Conservation (phyloP, 495 filamentous ascomycete species). For the Trichoderma parareesei region DNA sequence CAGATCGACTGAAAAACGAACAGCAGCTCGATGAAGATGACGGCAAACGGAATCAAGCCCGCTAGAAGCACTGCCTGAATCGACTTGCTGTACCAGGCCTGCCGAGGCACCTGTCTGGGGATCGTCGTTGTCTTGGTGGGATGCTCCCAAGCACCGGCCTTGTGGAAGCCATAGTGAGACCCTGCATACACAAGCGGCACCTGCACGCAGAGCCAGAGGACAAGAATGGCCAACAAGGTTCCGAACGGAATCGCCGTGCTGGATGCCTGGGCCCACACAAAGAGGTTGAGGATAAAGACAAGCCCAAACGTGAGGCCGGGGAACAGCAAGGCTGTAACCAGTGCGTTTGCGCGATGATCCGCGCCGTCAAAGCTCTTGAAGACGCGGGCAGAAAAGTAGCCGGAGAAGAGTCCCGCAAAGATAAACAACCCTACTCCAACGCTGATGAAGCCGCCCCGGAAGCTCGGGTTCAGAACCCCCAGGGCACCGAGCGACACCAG, state of each 20-base stretch:
- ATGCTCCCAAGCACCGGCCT: constrained; percentile 67
- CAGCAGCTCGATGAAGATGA: constrained; percentile 88
- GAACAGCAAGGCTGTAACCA: constrained; percentile 78
- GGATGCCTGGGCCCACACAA: constrained; percentile 90
- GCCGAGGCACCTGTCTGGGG: constrained; percentile 66
- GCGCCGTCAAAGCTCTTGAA: constrained; percentile 82
- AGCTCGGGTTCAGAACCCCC: constrained; percentile 83
- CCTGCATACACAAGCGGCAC: constrained; percentile 84
- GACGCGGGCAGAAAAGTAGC: constrained; percentile 81
- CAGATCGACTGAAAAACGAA: constrained; percentile 89
- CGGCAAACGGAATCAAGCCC: constrained; percentile 81
- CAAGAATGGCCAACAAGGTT: constrained; percentile 67
- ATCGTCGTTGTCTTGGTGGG: constrained; percentile 74
- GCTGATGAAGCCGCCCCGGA: constrained; percentile 84
- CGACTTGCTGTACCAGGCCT: constrained; percentile 70
- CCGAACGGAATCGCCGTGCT: constrained; percentile 86
- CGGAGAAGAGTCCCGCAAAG: constrained; percentile 81
- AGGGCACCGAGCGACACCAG: constrained; percentile 72
- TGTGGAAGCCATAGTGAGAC: constrained; percentile 69
- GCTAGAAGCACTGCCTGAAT: constrained; percentile 59
- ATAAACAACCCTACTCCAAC: constrained; percentile 82
- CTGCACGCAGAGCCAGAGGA: constrained; percentile 84
- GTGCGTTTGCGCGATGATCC: constrained; percentile 71
- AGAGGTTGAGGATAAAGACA: constrained; percentile 81
- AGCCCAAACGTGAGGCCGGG: constrained; percentile 74